Conservation (phyloP, 352 stramenopile species). For the Pythium folliculosum region DNA sequence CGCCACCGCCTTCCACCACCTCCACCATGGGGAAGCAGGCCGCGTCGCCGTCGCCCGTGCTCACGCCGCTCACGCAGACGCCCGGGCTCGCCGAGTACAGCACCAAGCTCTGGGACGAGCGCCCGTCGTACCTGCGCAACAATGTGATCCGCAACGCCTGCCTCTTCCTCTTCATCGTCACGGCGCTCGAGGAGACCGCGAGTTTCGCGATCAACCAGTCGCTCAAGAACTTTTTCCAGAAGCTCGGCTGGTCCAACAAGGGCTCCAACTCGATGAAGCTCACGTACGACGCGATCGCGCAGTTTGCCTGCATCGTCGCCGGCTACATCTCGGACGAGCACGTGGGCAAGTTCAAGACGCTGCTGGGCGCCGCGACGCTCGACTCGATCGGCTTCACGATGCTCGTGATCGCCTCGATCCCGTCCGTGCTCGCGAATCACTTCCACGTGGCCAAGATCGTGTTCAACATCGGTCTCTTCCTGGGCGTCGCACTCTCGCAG, state of each 20-base stretch:
- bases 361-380: constrained; percentile 27
- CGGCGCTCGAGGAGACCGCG: constrained; percentile 29
- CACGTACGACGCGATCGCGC: constrained; percentile 34
- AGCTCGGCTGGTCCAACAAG: constrained; percentile 30
- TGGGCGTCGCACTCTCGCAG: constrained; percentile 30
- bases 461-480: constrained; percentile 33
- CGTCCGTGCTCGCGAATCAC: constrained; percentile 22
- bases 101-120: constrained; percentile 19
- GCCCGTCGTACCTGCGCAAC: constrained; percentile 19
- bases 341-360: constrained; percentile 34
- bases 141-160: constrained; percentile 33
- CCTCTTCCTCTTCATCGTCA: constrained; percentile 31
- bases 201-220: constrained; percentile 38
- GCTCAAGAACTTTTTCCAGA: constrained; percentile 38
- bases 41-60: constrained; percentile 24
- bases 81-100: constrained; percentile 18
- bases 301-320: constrained; percentile 29
- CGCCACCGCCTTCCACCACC: background rate
- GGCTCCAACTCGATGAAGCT: constrained; percentile 37
- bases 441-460: constrained; percentile 20
- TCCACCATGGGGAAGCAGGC: constrained; percentile 14
- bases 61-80: constrained; percentile 18
- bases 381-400: constrained; percentile 31
- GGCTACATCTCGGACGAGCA: constrained; percentile 37
- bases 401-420: constrained; percentile 28